Evolutionary conservation across 768 basidiomycete genomes (phyloP), one percentile per base, ranked within the genome.

Genomic region (Podaxis sp.): DNA sequence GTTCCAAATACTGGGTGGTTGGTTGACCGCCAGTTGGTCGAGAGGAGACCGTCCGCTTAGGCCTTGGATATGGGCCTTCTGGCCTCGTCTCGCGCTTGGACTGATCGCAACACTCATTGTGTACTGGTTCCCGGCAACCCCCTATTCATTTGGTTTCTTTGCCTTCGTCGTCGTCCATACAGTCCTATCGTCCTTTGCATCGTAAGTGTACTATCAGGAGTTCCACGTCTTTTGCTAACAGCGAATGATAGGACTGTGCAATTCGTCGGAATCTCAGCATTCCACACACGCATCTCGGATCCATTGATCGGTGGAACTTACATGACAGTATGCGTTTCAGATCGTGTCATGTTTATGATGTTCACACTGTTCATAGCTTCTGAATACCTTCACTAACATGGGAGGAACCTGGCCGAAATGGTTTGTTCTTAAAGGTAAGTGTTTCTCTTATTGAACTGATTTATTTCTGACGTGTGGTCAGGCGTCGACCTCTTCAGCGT

Each of bases 381-480:
- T 99, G 47, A 98, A 98, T 73, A 99, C 97, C 15, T 94, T 97
- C 68, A 86, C 90, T 17, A 99, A 99, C 73, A 84, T 99, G 67
- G 97, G 97, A 47, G 97, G 97, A 22, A 99, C 97, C 3, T 98
- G 97, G 96, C 97, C 97, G 6, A 89, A 91, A 68, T 97, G 87
- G 77, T 96, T 98, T 69, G 89, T 99, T 43, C 81, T 99, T n/a
- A 94, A 94, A 78, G 94, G 92, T 83, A 61, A 25, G 68, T 58
- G 8, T 27, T 25, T 5, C 22, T 6, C 17, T 58, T 1, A 36
- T 59, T 27, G 33, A 36, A 25, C 66, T 71, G 62, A 68, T 37
- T 67, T 43, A 1, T 61, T 38, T 11, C 49, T 50, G 22, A 50
- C 19, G 3, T 25, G 12, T 24, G 22, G 19, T 50, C 64, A 91